Percentiles rank a stretch among this genome's conserved stretches.
phyloP scores from a whole-genome alignment of 306 rosid species.

The Trifolium fragiferum region DNA sequence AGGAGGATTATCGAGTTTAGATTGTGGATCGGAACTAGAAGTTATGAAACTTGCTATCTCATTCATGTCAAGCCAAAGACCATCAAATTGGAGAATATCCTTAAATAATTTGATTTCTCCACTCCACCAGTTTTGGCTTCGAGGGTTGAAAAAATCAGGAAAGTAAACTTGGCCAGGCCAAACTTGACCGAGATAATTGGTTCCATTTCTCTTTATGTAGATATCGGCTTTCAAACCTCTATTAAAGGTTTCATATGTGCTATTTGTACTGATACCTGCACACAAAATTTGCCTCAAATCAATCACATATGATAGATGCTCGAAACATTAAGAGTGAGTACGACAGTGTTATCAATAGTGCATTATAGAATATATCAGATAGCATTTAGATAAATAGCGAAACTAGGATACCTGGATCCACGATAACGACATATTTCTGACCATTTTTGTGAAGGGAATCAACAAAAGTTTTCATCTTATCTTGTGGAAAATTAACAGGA shows the following conservation, averaged over 20 bases:
- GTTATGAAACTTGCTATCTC: conserved; percentile 76
- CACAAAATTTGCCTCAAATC: conserved; percentile 18
- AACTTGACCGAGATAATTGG: conserved; percentile 71
- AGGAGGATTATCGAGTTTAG: conserved; percentile 82
- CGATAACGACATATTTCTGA: conserved; percentile 78
- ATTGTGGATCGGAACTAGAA: conserved; percentile 53
- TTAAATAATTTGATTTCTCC: conserved; percentile 69
- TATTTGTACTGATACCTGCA: conserved; percentile 72
- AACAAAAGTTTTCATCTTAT: conserved; percentile 65
- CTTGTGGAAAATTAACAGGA: conserved; percentile 78
- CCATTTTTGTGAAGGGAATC: conserved; percentile 71
- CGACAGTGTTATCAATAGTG: not conserved
- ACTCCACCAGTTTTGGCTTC: conserved; percentile 58
- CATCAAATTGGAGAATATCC: conserved; percentile 67
- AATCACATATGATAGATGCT: not conserved
- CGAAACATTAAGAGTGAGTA: not conserved
- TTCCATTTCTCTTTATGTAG: conserved; percentile 69
- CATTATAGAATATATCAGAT: too few relatives aligned
- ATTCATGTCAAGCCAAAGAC: conserved; percentile 93
- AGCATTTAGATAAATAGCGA: too few relatives aligned
- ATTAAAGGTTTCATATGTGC: conserved; percentile 61
- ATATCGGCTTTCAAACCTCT: conserved; percentile 75
- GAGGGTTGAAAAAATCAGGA: conserved; percentile 83
- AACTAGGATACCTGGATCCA: conserved; percentile 74
- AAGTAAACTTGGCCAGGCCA: conserved; percentile 88